A percentile compares a stretch with the other conserved stretches of the same genome.
These are phyloP conservation scores for Cordyceps pruinosa DNA, from an alignment of 2,329 filamentous ascomycete genomes.

Conservation along the genomic window DNA sequence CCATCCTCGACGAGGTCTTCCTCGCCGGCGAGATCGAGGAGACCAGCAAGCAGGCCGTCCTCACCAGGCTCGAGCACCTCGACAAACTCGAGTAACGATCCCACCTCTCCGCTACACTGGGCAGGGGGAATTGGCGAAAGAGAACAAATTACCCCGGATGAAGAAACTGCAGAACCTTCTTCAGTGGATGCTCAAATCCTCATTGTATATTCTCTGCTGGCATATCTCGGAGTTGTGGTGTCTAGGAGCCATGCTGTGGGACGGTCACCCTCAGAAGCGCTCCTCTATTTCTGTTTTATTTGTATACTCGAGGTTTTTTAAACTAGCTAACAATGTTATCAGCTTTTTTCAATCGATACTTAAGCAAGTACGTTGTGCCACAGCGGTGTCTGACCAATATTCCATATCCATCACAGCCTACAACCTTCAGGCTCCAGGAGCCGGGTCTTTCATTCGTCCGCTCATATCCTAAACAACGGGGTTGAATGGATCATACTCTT, in stretches of 20 bases:
- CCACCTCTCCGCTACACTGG: background rate
- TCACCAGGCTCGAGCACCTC: conserved; percentile 88
- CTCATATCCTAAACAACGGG: conserved; percentile 1
- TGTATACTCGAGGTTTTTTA: background rate
- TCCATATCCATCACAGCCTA: background rate
- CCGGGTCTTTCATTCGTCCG: background rate
- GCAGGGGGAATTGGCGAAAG: background rate
- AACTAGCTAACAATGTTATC: background rate
- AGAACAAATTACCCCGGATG: background rate
- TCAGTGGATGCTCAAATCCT: background rate
- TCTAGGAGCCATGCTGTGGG: background rate
- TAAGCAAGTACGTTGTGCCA: background rate
- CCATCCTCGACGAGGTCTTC: conserved; percentile 97
- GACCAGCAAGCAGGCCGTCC: conserved; percentile 95
- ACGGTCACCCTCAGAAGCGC: background rate
- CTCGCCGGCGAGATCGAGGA: conserved; percentile 97
- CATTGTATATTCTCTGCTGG: background rate
- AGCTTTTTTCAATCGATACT: background rate
- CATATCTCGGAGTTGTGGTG: conserved; percentile 9
- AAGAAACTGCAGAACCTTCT: background rate
- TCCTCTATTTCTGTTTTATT: background rate
- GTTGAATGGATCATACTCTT: conserved; percentile 6
- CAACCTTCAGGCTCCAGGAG: background rate
- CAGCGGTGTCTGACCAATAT: background rate
- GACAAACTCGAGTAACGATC: conserved; percentile 79